Conservation (phyloP, 1,284 basidiomycete genomes). For the Moesziomyces antarcticus region DNA sequence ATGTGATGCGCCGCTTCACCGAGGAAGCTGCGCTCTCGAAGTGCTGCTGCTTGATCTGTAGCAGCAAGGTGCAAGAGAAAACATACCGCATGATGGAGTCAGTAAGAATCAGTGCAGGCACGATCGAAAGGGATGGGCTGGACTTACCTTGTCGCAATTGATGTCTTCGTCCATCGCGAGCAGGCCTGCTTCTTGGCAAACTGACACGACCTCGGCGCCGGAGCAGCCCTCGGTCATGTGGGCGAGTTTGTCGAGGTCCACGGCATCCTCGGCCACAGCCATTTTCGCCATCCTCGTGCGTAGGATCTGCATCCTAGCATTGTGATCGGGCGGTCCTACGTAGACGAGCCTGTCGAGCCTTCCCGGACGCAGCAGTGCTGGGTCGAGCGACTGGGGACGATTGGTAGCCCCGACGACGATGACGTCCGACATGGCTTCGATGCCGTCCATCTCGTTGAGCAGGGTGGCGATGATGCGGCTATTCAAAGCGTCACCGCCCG, state of each 20-base stretch:
- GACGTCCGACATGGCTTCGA: slow-evolving; percentile 90
- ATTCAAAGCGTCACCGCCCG: slow-evolving; percentile 72
- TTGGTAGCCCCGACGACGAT: slow-evolving; percentile 97
- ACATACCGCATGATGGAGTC: background rate
- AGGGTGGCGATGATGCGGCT: slow-evolving; percentile 92
- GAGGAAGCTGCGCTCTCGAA: slow-evolving; percentile 80
- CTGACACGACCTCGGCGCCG: slow-evolving; percentile 89
- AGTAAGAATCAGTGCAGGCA: background rate
- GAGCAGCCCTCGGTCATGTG: slow-evolving; percentile 84
- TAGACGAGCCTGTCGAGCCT: slow-evolving; percentile 94
- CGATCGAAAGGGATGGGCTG: background rate
- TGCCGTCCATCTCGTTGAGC: slow-evolving; percentile 96
- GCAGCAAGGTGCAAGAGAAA: background rate
- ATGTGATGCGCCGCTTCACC: slow-evolving; percentile 85
- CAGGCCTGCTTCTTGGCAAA: slow-evolving; percentile 96
- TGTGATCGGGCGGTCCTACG: slow-evolving; percentile 87
- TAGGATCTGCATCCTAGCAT: slow-evolving; percentile 85
- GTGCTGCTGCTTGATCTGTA: slow-evolving; percentile 79
- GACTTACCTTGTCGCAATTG: slow-evolving; percentile 77
- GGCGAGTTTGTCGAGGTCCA: slow-evolving; percentile 80
- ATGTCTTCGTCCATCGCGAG: slow-evolving; percentile 88
- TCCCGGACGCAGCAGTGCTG: slow-evolving; percentile 93
- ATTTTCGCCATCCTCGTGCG: slow-evolving; percentile 80
- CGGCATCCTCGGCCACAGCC: slow-evolving; percentile 76
- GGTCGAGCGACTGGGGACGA: slow-evolving; percentile 90